Percentiles rank a stretch among this genome's conserved stretches.
phyloP scores from a whole-genome alignment of 768 basidiomycete species.

The Russula compacta region DNA sequence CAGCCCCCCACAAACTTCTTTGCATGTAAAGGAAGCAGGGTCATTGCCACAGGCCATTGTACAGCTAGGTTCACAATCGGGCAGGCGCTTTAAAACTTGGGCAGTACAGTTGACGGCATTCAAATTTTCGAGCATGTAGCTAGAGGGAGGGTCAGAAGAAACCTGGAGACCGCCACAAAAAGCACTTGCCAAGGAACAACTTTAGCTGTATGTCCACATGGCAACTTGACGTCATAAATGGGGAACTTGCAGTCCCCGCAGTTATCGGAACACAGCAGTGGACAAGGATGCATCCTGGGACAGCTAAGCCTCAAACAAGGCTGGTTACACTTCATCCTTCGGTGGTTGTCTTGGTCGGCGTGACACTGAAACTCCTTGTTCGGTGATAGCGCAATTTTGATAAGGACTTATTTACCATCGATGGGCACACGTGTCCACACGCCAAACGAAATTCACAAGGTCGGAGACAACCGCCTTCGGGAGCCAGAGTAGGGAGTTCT shows the following conservation, averaged over 20 bases:
- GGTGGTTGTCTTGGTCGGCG: slow-evolving; percentile 21
- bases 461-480: slow-evolving; percentile 27
- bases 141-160: slow-evolving; percentile 5
- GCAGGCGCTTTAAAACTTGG: slow-evolving; percentile 23
- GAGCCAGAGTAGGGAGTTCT: slow-evolving; percentile 9
- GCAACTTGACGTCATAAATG: slow-evolving; percentile 20
- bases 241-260: slow-evolving; percentile 25
- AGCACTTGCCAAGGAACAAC: slow-evolving; percentile 25
- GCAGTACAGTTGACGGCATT: slow-evolving; percentile 21
- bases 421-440: slow-evolving; percentile 29
- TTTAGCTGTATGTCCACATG: slow-evolving; percentile 23
- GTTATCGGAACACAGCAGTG: slow-evolving; percentile 23
- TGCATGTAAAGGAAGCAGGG: slow-evolving; percentile 20
- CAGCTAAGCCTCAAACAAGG: slow-evolving; percentile 22
- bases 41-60: slow-evolving; percentile 19
- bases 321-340: slow-evolving; percentile 20
- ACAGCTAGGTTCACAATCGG: slow-evolving; percentile 27
- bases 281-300: slow-evolving; percentile 24
- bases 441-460: slow-evolving; percentile 24
- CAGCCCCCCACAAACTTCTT: slow-evolving; percentile 21
- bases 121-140: slow-evolving; percentile 23
- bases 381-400: not conserved
- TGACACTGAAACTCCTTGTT: slow-evolving; percentile 16
- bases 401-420: slow-evolving; percentile 16
- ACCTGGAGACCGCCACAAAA: not conserved